Evolutionary conservation across 805 yeast species (phyloP), one percentile per base, ranked within the genome.

Genomic region (Candida coquimbonensis): DNA sequence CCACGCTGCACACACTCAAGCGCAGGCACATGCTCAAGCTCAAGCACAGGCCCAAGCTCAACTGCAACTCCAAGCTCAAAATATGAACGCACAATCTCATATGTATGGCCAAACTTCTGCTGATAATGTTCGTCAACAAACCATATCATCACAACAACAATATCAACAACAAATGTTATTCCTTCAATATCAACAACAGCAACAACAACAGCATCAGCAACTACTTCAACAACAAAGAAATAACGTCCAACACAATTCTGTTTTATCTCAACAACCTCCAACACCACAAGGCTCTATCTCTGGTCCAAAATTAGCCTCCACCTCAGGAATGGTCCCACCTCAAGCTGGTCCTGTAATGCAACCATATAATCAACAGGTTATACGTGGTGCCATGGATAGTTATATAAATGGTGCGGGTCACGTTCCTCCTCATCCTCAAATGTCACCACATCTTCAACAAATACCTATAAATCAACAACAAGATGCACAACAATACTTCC

Each of bases 1-100:
- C 42, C 67, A 69, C 32, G 70, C 74, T 51, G 75, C 78, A 0
- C 63, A 71, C 43, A 63, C 69, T 24, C 77, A 73, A 45, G 73
- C 70, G 34, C 56, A 56, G 36, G 56, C 56, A 9, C 58, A 59
- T 31, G 61, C 47, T 43, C 57, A 53, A 56, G 51, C 48, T 6
- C 49, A 42, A 27, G 48, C 43, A 9, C 58, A 53, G 56, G 51
- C 48, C 6, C 49, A 42, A 27, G 48, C 42, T n/a, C 46, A 33
- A 38, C 54, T 38, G 13, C 60, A 50, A 34, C 54, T 38, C 11
- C 60, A 50, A 36, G 42, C 35, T 9, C 45, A 43, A 17, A 33
- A 39, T 47, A 36, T 40, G 29, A 29, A 39, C 45, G 37, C 37
- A 3, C 46, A 40, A 38, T 13, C 45, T 14, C 49, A 48, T n/a